These are phyloP conservation scores for Westerdykella aurantiaca DNA, from an alignment of 2,329 filamentous ascomycete genomes.

Conservation along the genomic window DNA sequence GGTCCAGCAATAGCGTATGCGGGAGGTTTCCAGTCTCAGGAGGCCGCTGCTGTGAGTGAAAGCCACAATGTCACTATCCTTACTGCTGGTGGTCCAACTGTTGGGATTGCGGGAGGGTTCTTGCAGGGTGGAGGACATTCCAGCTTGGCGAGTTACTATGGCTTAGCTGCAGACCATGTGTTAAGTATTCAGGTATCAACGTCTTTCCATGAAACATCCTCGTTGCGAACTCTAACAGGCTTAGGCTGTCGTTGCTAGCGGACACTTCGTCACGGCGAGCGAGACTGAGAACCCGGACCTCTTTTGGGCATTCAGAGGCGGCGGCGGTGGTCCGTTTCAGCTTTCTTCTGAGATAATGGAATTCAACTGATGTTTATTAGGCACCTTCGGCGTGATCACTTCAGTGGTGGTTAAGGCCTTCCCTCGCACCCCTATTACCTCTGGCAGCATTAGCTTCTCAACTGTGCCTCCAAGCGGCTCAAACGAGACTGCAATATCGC, in stretches of 20 bases:
- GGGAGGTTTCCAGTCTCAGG: conserved; percentile 46
- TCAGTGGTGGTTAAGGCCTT: conserved; percentile 35
- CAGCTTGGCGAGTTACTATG: conserved; percentile 43
- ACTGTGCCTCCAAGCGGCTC: conserved; percentile 10
- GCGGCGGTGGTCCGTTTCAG: conserved; percentile 18
- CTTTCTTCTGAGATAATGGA: not conserved
- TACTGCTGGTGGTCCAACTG: conserved; percentile 48
- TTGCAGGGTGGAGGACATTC: conserved; percentile 48
- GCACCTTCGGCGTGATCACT: conserved; percentile 23
- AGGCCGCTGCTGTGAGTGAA: conserved; percentile 44
- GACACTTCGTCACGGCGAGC: conserved; percentile 15
- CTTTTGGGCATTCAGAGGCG: conserved; percentile 25
- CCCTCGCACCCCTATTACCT: conserved; percentile 7
- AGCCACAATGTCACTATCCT: conserved; percentile 44
- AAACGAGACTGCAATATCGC: conserved; percentile 8
- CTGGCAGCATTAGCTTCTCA: conserved; percentile 16
- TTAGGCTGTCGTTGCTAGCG: conserved; percentile 16
- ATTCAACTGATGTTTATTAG: conserved; percentile 5
- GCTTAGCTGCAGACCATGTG: conserved; percentile 24
- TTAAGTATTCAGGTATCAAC: conserved; percentile 6
- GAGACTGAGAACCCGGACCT: conserved; percentile 14
- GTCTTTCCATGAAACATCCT: not conserved
- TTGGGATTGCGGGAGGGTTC: conserved; percentile 43
- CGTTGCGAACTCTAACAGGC: not conserved
- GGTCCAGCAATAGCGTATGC: conserved; percentile 45